Percentiles rank a stretch among this genome's conserved stretches.
These are phyloP conservation scores for Cornus florida DNA, from an alignment of 148 eudicot genomes.

Conservation along the genomic window DNA sequence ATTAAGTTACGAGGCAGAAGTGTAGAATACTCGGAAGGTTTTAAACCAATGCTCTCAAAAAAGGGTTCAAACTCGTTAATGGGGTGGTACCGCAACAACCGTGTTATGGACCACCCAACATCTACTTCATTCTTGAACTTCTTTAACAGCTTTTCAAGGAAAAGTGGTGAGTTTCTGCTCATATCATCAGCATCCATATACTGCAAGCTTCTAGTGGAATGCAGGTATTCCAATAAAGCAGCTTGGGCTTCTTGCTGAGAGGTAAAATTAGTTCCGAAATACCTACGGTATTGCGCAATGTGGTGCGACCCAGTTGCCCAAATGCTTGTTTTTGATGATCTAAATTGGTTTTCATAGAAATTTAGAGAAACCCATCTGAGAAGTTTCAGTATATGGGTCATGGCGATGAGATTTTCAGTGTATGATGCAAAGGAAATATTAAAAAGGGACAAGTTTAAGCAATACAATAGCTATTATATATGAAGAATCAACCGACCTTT, in stretches of 20 bases:
- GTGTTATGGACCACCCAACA: conserved; percentile 30
- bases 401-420: conserved; percentile 7
- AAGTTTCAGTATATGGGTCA: conserved; percentile 43
- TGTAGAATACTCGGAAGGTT: conserved; percentile 38
- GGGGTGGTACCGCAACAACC: conserved; percentile 66
- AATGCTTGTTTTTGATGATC: conserved; percentile 25
- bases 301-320: conserved; percentile 22
- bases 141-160: conserved; percentile 41
- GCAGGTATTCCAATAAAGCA: conserved; percentile 69
- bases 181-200: conserved; percentile 63
- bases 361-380: conserved; percentile 37
- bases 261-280: neutral
- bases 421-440: neutral
- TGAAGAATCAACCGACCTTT: too few relatives aligned
- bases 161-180: conserved; percentile 55
- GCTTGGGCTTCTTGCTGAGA: conserved; percentile 45
- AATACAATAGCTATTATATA: neutral
- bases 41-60: conserved; percentile 82
- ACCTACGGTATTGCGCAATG: conserved; percentile 13
- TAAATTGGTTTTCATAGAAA: conserved; percentile 15
- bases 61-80: conserved; percentile 82
- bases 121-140: conserved; percentile 31
- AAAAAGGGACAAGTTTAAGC: neutral
- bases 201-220: conserved; percentile 58
- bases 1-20: conserved; percentile 54